These are phyloP conservation scores for Flaveria floridana DNA, from an alignment of 140 eudicot genomes.

Conservation along the genomic window DNA sequence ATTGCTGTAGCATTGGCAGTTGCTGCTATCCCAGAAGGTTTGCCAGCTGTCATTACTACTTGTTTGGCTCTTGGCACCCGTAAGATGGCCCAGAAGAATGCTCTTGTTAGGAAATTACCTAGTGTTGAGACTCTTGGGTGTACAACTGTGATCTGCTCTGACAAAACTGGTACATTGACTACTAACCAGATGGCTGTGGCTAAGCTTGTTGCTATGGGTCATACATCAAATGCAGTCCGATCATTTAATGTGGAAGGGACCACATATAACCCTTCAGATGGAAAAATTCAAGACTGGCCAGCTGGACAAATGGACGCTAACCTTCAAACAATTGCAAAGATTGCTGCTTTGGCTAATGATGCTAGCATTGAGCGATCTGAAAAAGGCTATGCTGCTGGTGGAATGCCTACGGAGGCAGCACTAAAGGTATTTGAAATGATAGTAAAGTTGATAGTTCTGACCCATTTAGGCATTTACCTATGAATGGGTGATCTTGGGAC, in stretches of 20 bases:
- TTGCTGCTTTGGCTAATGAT: conserved; percentile 90
- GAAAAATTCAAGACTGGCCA: conserved; percentile 73
- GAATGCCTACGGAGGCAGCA: conserved; percentile 98
- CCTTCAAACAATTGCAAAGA: conserved; percentile 77
- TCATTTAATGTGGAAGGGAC: conserved; percentile 79
- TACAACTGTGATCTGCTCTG: conserved; percentile 96
- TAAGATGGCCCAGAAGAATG: conserved; percentile 97
- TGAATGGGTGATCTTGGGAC: too few species aligned
- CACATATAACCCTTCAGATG: conserved; percentile 81
- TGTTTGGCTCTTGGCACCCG: conserved; percentile 96
- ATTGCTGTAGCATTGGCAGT: conserved; percentile 97
- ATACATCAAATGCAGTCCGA: conserved; percentile 32
- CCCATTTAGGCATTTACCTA: too few species aligned
- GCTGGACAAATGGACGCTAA: conserved; percentile 70
- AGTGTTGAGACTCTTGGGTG: conserved; percentile 99
- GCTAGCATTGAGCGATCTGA: conserved; percentile 72
- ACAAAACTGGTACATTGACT: conserved; percentile 93
- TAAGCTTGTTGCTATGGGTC: conserved; percentile 81
- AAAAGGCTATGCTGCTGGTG: conserved; percentile 64
- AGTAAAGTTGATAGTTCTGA: too few species aligned
- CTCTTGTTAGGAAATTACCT: conserved; percentile 93
- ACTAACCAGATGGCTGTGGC: conserved; percentile 99
- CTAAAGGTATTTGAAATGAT: conserved; percentile 49
- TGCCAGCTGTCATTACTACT: conserved; percentile 98
- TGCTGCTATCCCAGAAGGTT: conserved; percentile 98